These are phyloP conservation scores for Lactifluus subvellereus DNA, from an alignment of 768 basidiomycete genomes.

Conservation along the genomic window DNA sequence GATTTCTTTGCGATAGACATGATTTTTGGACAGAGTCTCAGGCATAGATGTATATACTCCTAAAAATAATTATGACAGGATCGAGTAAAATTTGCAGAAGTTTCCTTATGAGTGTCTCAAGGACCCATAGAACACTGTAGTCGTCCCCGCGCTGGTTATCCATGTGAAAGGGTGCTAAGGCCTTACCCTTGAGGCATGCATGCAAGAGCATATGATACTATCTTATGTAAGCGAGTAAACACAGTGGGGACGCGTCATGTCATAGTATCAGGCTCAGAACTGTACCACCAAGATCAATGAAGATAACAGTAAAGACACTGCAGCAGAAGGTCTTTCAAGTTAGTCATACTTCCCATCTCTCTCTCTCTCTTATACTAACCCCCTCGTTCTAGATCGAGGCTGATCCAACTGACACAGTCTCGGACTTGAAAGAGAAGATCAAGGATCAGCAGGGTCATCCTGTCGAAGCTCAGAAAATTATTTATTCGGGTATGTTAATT, in stretches of 20 bases:
- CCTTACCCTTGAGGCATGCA: too few species aligned
- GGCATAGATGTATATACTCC: too few species aligned
- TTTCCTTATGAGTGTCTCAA: too few species aligned
- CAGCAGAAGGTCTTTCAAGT: slow-evolving; percentile 90
- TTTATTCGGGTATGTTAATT: slow-evolving; percentile 73
- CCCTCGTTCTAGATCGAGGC: slow-evolving; percentile 57
- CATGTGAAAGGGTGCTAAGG: slow-evolving; percentile 34
- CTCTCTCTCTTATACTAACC: neutral
- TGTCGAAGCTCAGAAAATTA: slow-evolving; percentile 79
- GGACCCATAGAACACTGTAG: too few species aligned
- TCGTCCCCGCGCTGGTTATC: slow-evolving; percentile 64
- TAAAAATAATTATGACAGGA: too few species aligned
- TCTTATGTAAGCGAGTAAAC: neutral
- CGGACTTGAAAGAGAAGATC: slow-evolving; percentile 80
- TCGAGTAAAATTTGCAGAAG: too few species aligned
- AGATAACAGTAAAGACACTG: slow-evolving; percentile 92
- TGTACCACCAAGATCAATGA: slow-evolving; percentile 45
- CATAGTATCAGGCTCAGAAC: neutral
- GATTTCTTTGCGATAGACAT: too few species aligned
- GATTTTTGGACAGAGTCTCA: too few species aligned
- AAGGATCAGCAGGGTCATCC: slow-evolving; percentile 66
- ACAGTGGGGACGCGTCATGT: slow-evolving; percentile 2
- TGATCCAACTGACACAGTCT: slow-evolving; percentile 69
- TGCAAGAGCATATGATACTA: too few species aligned
- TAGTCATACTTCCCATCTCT: slow-evolving; percentile 12